Evolutionary conservation across 345 rosid species (phyloP).

Genomic region (Moringa oleifera): DNA sequence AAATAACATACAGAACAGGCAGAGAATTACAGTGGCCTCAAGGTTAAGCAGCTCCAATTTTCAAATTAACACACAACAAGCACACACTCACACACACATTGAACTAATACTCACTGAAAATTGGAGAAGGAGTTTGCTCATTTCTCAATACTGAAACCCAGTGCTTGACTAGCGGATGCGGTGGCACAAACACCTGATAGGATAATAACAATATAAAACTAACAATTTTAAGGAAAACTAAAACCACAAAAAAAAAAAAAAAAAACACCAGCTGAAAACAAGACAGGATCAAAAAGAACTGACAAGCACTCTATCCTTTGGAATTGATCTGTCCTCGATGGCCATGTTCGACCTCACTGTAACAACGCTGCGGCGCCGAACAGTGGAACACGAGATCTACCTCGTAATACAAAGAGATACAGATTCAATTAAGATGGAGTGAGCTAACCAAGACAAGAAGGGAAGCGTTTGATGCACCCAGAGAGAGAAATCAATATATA

Average conservation of each 20-base stretch:
- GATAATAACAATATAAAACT: neutral
- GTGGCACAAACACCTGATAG: constrained; percentile 80
- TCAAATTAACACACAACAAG: too few relatives aligned
- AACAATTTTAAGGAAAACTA: neutral
- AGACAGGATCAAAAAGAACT: constrained; percentile 16
- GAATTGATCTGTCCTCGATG: constrained; percentile 51
- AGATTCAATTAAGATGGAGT: neutral
- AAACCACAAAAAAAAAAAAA: constrained; percentile 1
- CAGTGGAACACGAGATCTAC: constrained; percentile 39
- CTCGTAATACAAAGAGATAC: neutral
- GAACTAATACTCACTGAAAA: constrained; percentile 71
- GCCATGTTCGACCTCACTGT: constrained; percentile 50
- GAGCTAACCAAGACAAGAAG: neutral
- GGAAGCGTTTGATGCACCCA: neutral
- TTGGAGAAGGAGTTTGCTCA: constrained; percentile 74
- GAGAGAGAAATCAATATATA: neutral
- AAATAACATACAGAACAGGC: too few relatives aligned
- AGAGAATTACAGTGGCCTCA: too few relatives aligned
- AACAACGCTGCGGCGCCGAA: constrained; percentile 33
- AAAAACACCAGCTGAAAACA: neutral
- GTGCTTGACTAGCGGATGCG: constrained; percentile 90
- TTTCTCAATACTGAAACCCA: constrained; percentile 87
- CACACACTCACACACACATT: too few relatives aligned
- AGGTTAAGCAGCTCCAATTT: too few relatives aligned
- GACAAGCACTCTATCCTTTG: constrained; percentile 77